Evolutionary conservation across 2,329 filamentous ascomycete species (phyloP).

Genomic region (Chaetothyriales sp.): DNA sequence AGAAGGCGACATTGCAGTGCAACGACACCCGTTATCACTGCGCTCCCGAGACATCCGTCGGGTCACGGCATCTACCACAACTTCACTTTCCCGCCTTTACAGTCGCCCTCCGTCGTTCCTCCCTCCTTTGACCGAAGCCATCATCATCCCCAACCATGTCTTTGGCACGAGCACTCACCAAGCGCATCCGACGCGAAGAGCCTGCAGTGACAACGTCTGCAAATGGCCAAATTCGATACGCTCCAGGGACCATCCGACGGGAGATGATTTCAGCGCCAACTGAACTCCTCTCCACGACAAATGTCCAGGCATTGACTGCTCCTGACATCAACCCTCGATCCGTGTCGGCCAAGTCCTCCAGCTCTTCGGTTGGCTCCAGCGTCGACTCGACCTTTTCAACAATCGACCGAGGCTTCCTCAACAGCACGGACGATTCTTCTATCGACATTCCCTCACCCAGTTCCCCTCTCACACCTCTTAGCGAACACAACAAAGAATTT

Average conservation of each 20-base stretch:
- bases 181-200: slow-evolving; percentile 32
- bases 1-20: not conserved
- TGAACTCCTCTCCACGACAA: slow-evolving; percentile 82
- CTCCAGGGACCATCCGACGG: slow-evolving; percentile 31
- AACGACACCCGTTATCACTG: not conserved
- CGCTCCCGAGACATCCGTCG: not conserved
- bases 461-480: slow-evolving; percentile 35
- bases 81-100: not conserved
- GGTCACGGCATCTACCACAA: not conserved
- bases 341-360: slow-evolving; percentile 29
- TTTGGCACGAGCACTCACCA: slow-evolving; percentile 32
- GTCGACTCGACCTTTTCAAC: slow-evolving; percentile 51
- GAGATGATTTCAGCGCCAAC: slow-evolving; percentile 66
- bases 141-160: slow-evolving; percentile 17
- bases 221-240: slow-evolving; percentile 30
- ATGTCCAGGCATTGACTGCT: slow-evolving; percentile 89
- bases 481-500: slow-evolving; percentile 39
- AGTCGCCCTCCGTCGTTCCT: not conserved
- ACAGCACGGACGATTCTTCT: slow-evolving; percentile 28
- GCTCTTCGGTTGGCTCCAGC: slow-evolving; percentile 37
- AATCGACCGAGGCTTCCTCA: slow-evolving; percentile 34
- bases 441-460: slow-evolving; percentile 22
- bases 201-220: slow-evolving; percentile 30
- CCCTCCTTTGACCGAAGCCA: not conserved
- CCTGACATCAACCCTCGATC: slow-evolving; percentile 50